Conservation (phyloP, 75 land plant species). For the Pinus albicaulis region DNA sequence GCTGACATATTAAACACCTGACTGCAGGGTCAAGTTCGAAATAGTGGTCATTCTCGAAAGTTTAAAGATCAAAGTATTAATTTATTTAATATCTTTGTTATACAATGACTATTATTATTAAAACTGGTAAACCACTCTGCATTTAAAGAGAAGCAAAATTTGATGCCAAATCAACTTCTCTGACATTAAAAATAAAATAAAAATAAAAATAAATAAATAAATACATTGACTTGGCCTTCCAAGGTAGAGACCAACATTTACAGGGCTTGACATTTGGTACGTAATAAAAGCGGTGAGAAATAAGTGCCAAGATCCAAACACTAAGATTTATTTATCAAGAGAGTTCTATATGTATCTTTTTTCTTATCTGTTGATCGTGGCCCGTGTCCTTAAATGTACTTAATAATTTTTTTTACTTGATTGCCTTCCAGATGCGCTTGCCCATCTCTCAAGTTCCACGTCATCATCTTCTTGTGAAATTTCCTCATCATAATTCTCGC, state of each 20-base stretch:
- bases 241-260: background rate
- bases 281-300: background rate
- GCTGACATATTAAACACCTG: background rate
- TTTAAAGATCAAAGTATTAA: background rate
- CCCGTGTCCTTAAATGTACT: background rate
- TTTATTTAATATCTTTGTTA: background rate
- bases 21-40: background rate
- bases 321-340: background rate
- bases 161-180: background rate
- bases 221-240: background rate
- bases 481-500: slow-evolving; percentile 1
- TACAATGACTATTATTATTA: background rate
- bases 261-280: background rate
- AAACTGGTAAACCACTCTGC: background rate
- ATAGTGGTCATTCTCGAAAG: background rate
- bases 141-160: background rate
- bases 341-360: background rate
- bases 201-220: no score
- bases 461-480: slow-evolving; percentile 2
- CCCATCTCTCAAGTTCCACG: background rate
- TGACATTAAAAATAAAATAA: no score
- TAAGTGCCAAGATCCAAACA: background rate
- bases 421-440: background rate
- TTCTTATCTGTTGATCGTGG: background rate
- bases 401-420: background rate